Evolutionary conservation across 2,329 filamentous ascomycete genomes (phyloP), one percentile per base, ranked within the genome.

Genomic region (Tolypocladium cylindrosporum): DNA sequence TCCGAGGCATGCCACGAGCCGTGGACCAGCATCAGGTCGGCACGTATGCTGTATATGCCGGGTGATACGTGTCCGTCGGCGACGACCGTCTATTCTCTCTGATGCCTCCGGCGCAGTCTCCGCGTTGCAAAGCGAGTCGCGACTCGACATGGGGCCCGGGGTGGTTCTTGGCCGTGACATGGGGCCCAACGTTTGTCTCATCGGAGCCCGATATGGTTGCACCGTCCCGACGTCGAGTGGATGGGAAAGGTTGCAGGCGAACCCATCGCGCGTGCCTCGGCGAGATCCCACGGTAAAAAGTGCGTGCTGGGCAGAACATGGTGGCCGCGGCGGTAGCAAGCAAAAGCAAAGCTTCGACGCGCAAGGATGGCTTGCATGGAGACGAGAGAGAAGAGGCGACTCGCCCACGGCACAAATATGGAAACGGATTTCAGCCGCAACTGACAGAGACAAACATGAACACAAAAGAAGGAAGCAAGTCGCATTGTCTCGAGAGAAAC

Each of bases 381-480:
- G 52, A 39, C n/a, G 36, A 54, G 52, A 54, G 52, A 54, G 52
- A 54, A 54, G 52, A 54, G 52, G 37, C 52, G 39, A 54, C 34
- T 39, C 11, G 34, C n/a, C 13, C 13, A n/a, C 21, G 16, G n/a
- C 16, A 36, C 51, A n/a, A 54, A 40, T 37, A 13, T 1, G 21
- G 4, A 54, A 41, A 40, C 36, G 6, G 14, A 41, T 21, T 16
- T 52, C 48, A 52, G 48, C 48, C 48, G 31, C 48, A 52, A 52
- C 48, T 21, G 48, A 52, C 48, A 36, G 19, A 37, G 19, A 21
- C 19, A 52, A 36, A 21, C 31, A 37, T 1, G 8, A 13, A 13
- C 31, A 37, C 48, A 21, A 37, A n/a, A n/a, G 48, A 37, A 53
- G 51, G 51, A 7, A 39, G 24, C 51, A 39, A 39, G 34, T 53